Conservation (phyloP, 441 rosid species). For the Pelargonium cotyledonis region DNA sequence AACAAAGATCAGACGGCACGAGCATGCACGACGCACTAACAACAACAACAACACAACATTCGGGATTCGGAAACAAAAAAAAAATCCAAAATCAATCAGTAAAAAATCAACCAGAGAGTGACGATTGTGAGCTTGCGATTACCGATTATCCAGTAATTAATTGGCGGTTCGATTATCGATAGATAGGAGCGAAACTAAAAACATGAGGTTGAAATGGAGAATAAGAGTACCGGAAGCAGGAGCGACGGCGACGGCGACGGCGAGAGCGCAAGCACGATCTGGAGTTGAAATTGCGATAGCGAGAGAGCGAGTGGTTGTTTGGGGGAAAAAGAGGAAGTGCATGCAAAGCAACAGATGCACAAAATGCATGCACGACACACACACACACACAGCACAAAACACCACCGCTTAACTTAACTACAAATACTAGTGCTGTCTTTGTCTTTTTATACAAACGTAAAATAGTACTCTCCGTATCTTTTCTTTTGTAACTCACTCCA, state of each 20-base stretch:
- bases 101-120: neutral
- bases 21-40: slow-evolving; percentile 34
- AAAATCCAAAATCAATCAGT: neutral
- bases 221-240: neutral
- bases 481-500: no score
- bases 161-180: no score
- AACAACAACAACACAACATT: neutral
- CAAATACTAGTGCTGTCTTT: neutral
- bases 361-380: slow-evolving; percentile 95
- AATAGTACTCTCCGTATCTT: no score
- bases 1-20: neutral
- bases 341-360: slow-evolving; percentile 58
- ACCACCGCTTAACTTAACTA: slow-evolving; percentile 34
- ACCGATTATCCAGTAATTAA: no score
- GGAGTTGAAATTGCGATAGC: slow-evolving; percentile 2
- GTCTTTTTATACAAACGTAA: neutral
- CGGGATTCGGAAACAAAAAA: neutral
- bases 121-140: neutral
- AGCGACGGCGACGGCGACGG: no score
- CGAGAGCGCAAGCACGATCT: slow-evolving; percentile 6
- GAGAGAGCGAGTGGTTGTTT: slow-evolving; percentile 13
- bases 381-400: slow-evolving; percentile 28
- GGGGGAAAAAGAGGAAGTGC: slow-evolving; percentile 39
- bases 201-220: neutral
- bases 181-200: neutral